Base-by-base conservation (phyloP, 192 early-diverging fungal species). In the Coemansia sp. region DNA sequence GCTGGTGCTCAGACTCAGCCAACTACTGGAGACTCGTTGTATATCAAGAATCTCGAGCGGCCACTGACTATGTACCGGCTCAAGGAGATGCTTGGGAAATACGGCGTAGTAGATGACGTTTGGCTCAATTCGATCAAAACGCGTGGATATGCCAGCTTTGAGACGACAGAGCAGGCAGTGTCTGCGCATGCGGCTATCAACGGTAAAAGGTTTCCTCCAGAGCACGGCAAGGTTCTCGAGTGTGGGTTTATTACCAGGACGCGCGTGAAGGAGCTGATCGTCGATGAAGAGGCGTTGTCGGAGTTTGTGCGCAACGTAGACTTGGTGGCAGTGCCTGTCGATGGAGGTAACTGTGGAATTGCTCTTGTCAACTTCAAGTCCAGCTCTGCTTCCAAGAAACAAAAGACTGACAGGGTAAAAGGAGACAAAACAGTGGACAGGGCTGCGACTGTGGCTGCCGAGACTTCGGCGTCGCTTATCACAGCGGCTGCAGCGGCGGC, bases 121-220 rank as follows among this genome's bases (percentile, higher is more conserved):
- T 77, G 80, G 80, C 80, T 82, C 35, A 82, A 82, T 66, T 73
- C 80, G 35, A 82, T 82, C 62, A 82, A 82, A 37, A 82, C 80
- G 5, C 80, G 80, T 16, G 74, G 71, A 19, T 82, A 82, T 65
- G 80, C 40, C 39, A 69, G 63, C 52, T 82, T 74, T 69, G 42
- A 39, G 5, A 68, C 67, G 14, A 59, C n/a, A n/a, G 64, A 64
- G 21, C 50, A 73, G 26, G 71, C 75, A 1, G 55, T 62, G 38
- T 47, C 80, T 10, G 75, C 72, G 8, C 58, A 68, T 50, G 66
- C 47, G 8, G 62, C 58, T 3, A 63, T 74, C 62, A 77, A 82
- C 59, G 75, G 75, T 44, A 65, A 62, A 3, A 33, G 44, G 43
- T 77, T 77, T 47, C 80, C 74, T 13, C 72, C 74, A 1, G 80